These are phyloP conservation scores for Dimargaris cristalligena DNA, from an alignment of 192 early-diverging fungal genomes.

Conservation along the genomic window DNA sequence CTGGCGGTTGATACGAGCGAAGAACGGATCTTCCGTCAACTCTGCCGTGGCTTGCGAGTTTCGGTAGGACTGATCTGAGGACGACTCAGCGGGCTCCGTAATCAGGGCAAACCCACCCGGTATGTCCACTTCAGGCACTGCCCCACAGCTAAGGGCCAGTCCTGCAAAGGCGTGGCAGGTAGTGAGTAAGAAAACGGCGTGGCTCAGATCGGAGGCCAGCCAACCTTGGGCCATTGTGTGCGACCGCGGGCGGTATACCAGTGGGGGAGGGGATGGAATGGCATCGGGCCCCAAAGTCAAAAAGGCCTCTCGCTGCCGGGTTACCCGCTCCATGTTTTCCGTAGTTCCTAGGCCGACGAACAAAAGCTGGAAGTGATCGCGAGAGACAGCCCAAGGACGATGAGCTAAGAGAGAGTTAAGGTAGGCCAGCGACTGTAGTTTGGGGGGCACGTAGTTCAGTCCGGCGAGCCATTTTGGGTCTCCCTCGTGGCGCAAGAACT, in stretches of 20 bases:
- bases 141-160: slow-evolving; percentile 4
- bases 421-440: background rate
- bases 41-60: background rate
- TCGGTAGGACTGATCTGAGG: background rate
- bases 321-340: background rate
- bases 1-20: background rate
- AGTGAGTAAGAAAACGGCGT: background rate
- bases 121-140: slow-evolving; percentile 2
- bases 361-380: background rate
- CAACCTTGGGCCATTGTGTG: background rate
- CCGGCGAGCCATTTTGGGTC: background rate
- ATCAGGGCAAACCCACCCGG: background rate
- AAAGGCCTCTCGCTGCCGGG: background rate
- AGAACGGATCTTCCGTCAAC: slow-evolving; percentile 2
- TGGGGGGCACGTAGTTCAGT: background rate
- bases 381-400: background rate
- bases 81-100: background rate
- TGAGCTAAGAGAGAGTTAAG: background rate
- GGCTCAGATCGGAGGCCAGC: background rate
- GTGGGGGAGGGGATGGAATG: background rate
- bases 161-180: slow-evolving; percentile 1
- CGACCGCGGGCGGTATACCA: background rate
- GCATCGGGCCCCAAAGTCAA: background rate
- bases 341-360: background rate
- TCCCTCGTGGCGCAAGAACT: background rate